Conservation (phyloP, 371 early-diverging fungal species). For the Phascolomyces articulosus region DNA sequence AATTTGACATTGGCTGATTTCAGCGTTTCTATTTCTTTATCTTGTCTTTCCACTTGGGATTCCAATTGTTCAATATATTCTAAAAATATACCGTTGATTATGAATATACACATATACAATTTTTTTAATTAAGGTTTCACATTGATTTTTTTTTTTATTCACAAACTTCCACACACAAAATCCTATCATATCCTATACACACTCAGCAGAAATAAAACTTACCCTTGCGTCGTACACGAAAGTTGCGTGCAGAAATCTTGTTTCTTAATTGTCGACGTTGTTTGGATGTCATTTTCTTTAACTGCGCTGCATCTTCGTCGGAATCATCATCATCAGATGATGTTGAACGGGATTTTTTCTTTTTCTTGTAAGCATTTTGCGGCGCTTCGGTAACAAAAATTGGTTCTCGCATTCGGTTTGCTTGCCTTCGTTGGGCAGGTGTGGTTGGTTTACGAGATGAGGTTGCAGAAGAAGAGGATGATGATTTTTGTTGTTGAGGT, state of each 20-base stretch:
- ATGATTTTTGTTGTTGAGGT: background rate
- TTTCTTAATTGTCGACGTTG: conserved; percentile 87
- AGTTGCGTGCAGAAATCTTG: conserved; percentile 89
- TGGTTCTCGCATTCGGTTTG: conserved; percentile 14
- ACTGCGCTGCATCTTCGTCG: conserved; percentile 13
- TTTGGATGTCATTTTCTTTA: conserved; percentile 74
- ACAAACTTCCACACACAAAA: background rate
- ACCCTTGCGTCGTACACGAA: conserved; percentile 86
- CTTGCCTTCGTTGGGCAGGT: background rate
- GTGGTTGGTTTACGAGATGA: background rate
- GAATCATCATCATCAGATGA: conserved; percentile 16
- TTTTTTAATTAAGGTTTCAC: background rate
- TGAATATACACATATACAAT: no score
- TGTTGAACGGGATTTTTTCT: conserved; percentile 9
- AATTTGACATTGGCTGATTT: conserved; percentile 10
- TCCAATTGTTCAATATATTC: conserved; percentile 28
- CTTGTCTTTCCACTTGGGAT: conserved; percentile 16
- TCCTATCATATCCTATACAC: no score
- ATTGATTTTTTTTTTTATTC: background rate
- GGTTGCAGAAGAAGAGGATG: background rate
- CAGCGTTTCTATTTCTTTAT: conserved; percentile 15
- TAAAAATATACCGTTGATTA: background rate
- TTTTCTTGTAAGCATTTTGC: conserved; percentile 25
- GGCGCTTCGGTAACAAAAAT: conserved; percentile 30
- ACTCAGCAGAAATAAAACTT: background rate